These are phyloP conservation scores for Marasmius oreades DNA, from an alignment of 1,284 basidiomycete genomes.

Conservation along the genomic window DNA sequence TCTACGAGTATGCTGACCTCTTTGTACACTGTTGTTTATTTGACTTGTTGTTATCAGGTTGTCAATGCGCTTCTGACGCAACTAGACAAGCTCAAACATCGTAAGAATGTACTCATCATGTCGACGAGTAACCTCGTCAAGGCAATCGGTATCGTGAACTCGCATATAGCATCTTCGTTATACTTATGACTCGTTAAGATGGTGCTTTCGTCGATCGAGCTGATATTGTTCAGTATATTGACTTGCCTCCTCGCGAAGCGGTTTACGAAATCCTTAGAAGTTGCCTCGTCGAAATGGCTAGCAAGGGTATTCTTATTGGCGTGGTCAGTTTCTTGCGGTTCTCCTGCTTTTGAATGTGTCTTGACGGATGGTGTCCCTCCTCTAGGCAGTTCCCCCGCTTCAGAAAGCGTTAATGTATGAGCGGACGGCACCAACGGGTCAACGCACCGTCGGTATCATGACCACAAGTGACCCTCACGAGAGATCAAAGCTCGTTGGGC, in stretches of 20 bases:
- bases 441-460: slow-evolving; percentile 12
- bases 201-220: slow-evolving; percentile 95
- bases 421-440: slow-evolving; percentile 24
- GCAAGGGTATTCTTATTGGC: slow-evolving; percentile 64
- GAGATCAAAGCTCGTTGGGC: slow-evolving; percentile 49
- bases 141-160: slow-evolving; percentile 73
- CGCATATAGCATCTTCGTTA: background rate
- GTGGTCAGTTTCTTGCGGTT: slow-evolving; percentile 38
- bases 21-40: background rate
- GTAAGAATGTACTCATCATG: slow-evolving; percentile 94
- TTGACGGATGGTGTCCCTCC: background rate
- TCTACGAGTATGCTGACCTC: slow-evolving; percentile 59
- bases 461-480: slow-evolving; percentile 34
- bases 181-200: slow-evolving; percentile 47
- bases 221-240: slow-evolving; percentile 94
- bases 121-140: slow-evolving; percentile 95
- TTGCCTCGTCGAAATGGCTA: slow-evolving; percentile 79
- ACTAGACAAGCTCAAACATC: slow-evolving; percentile 90
- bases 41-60: slow-evolving; percentile 50
- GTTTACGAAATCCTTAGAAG: slow-evolving; percentile 92
- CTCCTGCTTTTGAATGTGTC: slow-evolving; percentile 1
- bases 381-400: slow-evolving; percentile 59
- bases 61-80: slow-evolving; percentile 98
- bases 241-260: slow-evolving; percentile 85
- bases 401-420: slow-evolving; percentile 60